Evolutionary conservation across 352 stramenopile genomes (phyloP).

Genomic region (Pythium guiyangense): DNA sequence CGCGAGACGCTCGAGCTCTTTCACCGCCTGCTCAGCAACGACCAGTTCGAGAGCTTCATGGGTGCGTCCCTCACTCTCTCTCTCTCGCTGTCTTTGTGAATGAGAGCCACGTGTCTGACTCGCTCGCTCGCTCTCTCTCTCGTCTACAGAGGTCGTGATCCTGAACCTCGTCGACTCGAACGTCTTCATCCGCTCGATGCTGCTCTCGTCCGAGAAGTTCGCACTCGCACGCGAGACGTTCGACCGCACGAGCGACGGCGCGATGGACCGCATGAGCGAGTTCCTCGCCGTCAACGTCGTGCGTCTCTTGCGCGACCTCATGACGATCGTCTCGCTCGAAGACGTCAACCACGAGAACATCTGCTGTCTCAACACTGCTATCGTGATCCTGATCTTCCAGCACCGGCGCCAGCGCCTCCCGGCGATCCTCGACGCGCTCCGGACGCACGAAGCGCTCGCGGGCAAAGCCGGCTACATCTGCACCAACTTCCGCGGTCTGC

Average conservation of each 20-base stretch:
- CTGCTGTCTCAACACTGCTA: constrained; percentile 95
- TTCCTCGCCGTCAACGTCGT: constrained; percentile 89
- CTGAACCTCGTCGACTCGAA: constrained; percentile 96
- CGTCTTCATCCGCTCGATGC: constrained; percentile 94
- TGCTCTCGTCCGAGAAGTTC: constrained; percentile 79
- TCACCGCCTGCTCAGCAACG: constrained; percentile 78
- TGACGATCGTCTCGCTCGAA: constrained; percentile 92
- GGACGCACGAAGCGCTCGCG: constrained; percentile 59
- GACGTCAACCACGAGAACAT: constrained; percentile 98
- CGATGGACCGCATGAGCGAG: constrained; percentile 77
- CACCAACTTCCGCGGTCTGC: constrained; percentile 89
- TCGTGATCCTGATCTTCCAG: constrained; percentile 94
- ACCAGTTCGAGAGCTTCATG: constrained; percentile 90
- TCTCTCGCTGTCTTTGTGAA: not conserved
- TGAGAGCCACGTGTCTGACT: not conserved
- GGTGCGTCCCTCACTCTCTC: constrained; percentile 49
- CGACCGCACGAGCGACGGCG: constrained; percentile 41
- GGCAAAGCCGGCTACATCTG: constrained; percentile 71
- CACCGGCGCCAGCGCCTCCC: constrained; percentile 83
- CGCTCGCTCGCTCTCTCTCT: constrained; percentile 2
- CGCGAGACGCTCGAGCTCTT: constrained; percentile 87
- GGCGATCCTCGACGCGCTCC: constrained; percentile 55
- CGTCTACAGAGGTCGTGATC: constrained; percentile 79
- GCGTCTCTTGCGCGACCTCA: constrained; percentile 91
- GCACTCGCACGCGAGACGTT: constrained; percentile 33